A percentile compares a stretch with the other conserved stretches of the same genome.
Conservation (phyloP, 2,329 filamentous ascomycete species). For the Aureobasidium subglaciale region DNA sequence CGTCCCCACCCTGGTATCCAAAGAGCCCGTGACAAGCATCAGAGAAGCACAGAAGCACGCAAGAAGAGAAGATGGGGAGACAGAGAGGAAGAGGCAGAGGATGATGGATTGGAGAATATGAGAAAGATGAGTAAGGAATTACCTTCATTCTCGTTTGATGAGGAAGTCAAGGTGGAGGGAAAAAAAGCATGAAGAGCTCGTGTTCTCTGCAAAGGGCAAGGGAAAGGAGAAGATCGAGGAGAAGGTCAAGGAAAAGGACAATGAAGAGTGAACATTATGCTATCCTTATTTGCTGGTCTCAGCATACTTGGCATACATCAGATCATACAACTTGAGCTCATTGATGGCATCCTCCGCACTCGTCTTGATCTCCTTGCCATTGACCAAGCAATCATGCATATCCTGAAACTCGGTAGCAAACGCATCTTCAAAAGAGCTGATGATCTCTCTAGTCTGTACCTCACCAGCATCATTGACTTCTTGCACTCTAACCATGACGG, state of each 20-base stretch:
- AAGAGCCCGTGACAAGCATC: neutral
- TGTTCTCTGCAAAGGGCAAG: neutral
- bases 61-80: neutral
- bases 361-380: slow-evolving; percentile 36
- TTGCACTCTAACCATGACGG: slow-evolving; percentile 42
- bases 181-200: neutral
- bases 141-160: neutral
- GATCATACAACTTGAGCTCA: slow-evolving; percentile 32
- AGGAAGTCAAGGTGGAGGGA: neutral
- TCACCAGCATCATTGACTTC: slow-evolving; percentile 36
- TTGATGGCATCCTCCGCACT: slow-evolving; percentile 35
- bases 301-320: slow-evolving; percentile 24
- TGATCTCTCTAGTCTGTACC: slow-evolving; percentile 25
- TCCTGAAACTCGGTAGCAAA: slow-evolving; percentile 39
- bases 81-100: neutral
- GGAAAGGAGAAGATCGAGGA: neutral
- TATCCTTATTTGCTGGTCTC: slow-evolving; percentile 5
- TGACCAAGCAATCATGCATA: slow-evolving; percentile 32
- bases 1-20: neutral
- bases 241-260: too few species aligned
- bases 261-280: too few species aligned
- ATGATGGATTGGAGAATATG: neutral
- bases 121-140: neutral
- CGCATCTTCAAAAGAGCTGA: slow-evolving; percentile 43
- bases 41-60: neutral